Base-by-base conservation (phyloP, 2,329 filamentous ascomycete species). In the Paracoccidioides brasiliensis region DNA sequence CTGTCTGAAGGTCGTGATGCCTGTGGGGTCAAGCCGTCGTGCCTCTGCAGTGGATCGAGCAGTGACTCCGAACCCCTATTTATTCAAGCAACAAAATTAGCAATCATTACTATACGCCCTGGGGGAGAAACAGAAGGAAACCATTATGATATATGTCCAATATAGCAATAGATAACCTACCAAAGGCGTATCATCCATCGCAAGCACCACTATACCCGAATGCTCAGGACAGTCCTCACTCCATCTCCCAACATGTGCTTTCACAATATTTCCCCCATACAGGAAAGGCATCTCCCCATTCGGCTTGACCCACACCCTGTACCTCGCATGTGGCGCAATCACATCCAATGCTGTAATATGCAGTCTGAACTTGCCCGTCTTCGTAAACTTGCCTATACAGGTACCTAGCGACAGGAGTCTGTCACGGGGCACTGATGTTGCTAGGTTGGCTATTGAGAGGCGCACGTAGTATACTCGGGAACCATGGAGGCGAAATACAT, bases 261-360 rank as follows among this genome's bases (percentile, higher is more conserved):
- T 88, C 63, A 94, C 82, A 53, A 95, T 79, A 71, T 97, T 90
- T 56, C 88, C 88, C 54, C 93, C 93, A 72, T 97, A 98, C 49
- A 98, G 75, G 70, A 95, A 97, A 0, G 93, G 91, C 90, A 96
- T 95, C 67, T 94, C 90, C 62, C 93, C 93, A 73, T 97, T 97
- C 57, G 84, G 81, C 74, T 94, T 94, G 63, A 98, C 85, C 90
- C 90, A 97, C 64, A 97, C 84, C 81, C 97, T 97, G 75, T 95
- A 95, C 57, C 93, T 80, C 46, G 91, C 91, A 70, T 96, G 89
- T 61, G 88, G 85, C 56, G 90, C 87, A 62, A 98, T 85, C 60
- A 96, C 81, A 60, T 90, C 86, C 57, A 98, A 78, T 5, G 80
- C 86, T 1, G 90, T 95, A 67, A 96, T 88, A 75, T 95, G 90